Conservation (phyloP, 2,329 filamentous ascomycete genomes). For the Passalora sequoiae region DNA sequence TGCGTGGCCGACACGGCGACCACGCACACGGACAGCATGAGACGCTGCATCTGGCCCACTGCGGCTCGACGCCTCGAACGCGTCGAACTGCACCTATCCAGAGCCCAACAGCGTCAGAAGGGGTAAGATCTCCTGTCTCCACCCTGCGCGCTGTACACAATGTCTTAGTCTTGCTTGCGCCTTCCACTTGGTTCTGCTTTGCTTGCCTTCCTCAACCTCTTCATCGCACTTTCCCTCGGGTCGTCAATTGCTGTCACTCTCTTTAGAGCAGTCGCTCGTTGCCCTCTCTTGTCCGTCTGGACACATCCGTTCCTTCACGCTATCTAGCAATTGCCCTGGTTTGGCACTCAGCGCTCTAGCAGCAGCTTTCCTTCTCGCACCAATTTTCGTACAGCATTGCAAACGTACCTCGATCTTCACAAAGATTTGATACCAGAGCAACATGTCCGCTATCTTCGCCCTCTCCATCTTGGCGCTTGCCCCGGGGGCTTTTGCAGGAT, state of each 20-base stretch:
- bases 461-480: constrained; percentile 42
- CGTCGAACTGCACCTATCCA: constrained; percentile 4
- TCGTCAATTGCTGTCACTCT: constrained; percentile 28
- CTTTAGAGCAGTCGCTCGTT: constrained; percentile 39
- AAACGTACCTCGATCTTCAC: constrained; percentile 10
- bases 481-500: constrained; percentile 34
- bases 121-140: constrained; percentile 14
- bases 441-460: constrained; percentile 35
- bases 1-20: constrained; percentile 8
- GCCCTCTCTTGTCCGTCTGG: constrained; percentile 34
- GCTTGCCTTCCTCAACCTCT: constrained; percentile 10
- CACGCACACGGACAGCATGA: constrained; percentile 13
- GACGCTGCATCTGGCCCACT: constrained; percentile 16
- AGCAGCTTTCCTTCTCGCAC: constrained; percentile 29
- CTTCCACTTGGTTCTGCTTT: constrained; percentile 8
- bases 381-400: constrained; percentile 5
- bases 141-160: constrained; percentile 9
- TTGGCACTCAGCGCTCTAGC: constrained; percentile 40
- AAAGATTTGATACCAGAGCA: constrained; percentile 20
- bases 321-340: constrained; percentile 39
- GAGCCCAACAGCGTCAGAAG: constrained; percentile 3
- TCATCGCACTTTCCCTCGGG: constrained; percentile 22
- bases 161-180: constrained; percentile 4
- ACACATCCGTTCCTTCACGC: constrained; percentile 33
- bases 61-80: constrained; percentile 9